Evolutionary conservation across 2,329 filamentous ascomycete species (phyloP), one percentile per base, ranked within the genome.

Genomic region (Paecilomyces sp.): DNA sequence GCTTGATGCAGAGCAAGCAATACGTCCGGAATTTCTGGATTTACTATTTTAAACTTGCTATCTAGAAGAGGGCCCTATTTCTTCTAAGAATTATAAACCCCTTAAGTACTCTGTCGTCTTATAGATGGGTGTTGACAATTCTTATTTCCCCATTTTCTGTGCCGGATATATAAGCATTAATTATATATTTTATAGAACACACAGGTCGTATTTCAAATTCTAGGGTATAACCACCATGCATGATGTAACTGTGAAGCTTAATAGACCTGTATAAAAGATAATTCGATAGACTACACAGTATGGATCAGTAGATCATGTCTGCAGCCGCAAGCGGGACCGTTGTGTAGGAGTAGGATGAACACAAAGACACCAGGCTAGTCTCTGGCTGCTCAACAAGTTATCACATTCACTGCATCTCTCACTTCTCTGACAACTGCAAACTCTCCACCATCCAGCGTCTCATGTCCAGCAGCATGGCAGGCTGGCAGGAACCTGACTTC

Each of bases 1-100:
- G 71, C 68, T 62, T 73, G 64, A 73, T 36, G 58, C 18, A 4
- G 41, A 47, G n/a, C 41, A 22, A 18, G 9, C 41, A 9, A 47
- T 47, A n/a, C 41, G 41, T 47, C 41, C 41, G n/a, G n/a, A 7
- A 15, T 47, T 47, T 8, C 41, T n/a, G 41, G 8, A 3, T 47
- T 18, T 47, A 8, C 41, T 47, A 47, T 47, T 47, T 22, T 47
- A 47, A 47, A 47, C n/a, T 8, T n/a, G n/a, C 41, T 47, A 22
- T 12, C 34, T 6, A 41, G 36, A n/a, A 15, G 3, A 47, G n/a
- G n/a, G 15, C 6, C 6, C 18, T 7, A 4, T 47, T 47, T 47
- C 36, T n/a, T 18, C 15, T 4, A 18, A 47, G 36, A n/a, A 47
- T 47, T 18, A 47, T 18, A 5, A 5, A 47, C n/a, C n/a, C 41